Evolutionary conservation across 352 stramenopile genomes (phyloP).

Genomic region (Globisporangium emineosum): DNA sequence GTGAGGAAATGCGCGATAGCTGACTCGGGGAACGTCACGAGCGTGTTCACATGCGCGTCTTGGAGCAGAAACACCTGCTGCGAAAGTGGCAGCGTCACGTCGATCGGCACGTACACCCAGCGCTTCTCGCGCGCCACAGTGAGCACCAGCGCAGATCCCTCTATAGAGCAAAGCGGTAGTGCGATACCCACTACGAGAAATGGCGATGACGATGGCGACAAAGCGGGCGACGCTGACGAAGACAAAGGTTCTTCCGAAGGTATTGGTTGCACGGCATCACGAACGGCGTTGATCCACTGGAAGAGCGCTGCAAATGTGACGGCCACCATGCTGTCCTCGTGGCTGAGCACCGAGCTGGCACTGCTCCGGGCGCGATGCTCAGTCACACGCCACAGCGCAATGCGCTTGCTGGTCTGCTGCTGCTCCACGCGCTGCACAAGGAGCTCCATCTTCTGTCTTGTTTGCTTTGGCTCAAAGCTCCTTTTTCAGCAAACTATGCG

Average conservation of each 20-base stretch:
- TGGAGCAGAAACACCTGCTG: constrained; percentile 30
- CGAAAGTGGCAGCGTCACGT: constrained; percentile 27
- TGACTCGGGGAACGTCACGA: constrained; percentile 31
- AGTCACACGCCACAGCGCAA: constrained; percentile 8
- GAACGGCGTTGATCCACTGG: constrained; percentile 7
- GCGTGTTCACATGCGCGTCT: constrained; percentile 17
- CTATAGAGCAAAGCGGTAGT: constrained; percentile 36
- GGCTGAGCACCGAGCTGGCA: neutral
- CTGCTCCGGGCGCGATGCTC: neutral
- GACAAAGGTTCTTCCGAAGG: neutral
- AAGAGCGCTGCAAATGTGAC: constrained; percentile 12
- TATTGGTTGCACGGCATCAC: too few relatives aligned
- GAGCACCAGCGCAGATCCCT: constrained; percentile 47
- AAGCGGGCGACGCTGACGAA: neutral
- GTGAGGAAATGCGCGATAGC: constrained; percentile 22
- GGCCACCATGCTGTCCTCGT: neutral
- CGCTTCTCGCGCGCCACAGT: constrained; percentile 23
- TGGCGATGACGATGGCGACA: neutral
- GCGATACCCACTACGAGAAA: constrained; percentile 39
- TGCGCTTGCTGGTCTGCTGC: neutral
- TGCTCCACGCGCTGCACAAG: constrained; percentile 1
- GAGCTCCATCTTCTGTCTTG: constrained; percentile 2
- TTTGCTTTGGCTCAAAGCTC: too few relatives aligned
- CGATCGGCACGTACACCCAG: constrained; percentile 49
- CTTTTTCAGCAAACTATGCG: too few relatives aligned